These are phyloP conservation scores for Aureobasidium musti DNA, from an alignment of 2,329 filamentous ascomycete genomes.

Conservation along the genomic window DNA sequence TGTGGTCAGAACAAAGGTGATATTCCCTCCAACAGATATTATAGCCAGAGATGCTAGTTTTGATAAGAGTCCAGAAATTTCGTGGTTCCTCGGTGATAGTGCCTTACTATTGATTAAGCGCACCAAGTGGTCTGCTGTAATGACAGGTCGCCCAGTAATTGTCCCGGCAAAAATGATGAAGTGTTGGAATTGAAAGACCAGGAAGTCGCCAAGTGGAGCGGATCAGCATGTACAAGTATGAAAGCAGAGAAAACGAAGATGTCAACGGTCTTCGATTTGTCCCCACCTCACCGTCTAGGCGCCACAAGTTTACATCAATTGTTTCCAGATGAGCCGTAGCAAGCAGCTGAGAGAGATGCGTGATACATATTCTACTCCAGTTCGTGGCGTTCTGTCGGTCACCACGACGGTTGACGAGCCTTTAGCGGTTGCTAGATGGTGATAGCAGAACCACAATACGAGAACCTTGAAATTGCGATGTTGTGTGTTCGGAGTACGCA, in stretches of 20 bases:
- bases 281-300: conserved; percentile 8
- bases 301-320: conserved; percentile 18
- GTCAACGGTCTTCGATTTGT: conserved; percentile 17
- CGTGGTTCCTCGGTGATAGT: too few relatives aligned
- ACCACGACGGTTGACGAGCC: conserved; percentile 18
- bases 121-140: neutral
- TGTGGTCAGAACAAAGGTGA: neutral
- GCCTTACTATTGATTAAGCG: neutral
- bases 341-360: neutral
- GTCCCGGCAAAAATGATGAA: neutral
- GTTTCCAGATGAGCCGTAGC: conserved; percentile 20
- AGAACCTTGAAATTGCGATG: too few relatives aligned
- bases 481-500: too few relatives aligned
- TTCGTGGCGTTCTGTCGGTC: conserved; percentile 13
- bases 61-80: too few relatives aligned
- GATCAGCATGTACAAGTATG: conserved; percentile 20
- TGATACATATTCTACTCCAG: neutral
- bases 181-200: conserved; percentile 5
- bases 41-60: neutral
- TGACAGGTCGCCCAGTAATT: neutral
- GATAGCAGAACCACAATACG: neutral
- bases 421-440: conserved; percentile 7
- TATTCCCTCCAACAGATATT: too few relatives aligned
- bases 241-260: conserved; percentile 17
- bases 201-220: neutral